These are phyloP conservation scores for Leptographium wingfieldii DNA, from an alignment of 2,329 filamentous ascomycete species.

Conservation along the genomic window DNA sequence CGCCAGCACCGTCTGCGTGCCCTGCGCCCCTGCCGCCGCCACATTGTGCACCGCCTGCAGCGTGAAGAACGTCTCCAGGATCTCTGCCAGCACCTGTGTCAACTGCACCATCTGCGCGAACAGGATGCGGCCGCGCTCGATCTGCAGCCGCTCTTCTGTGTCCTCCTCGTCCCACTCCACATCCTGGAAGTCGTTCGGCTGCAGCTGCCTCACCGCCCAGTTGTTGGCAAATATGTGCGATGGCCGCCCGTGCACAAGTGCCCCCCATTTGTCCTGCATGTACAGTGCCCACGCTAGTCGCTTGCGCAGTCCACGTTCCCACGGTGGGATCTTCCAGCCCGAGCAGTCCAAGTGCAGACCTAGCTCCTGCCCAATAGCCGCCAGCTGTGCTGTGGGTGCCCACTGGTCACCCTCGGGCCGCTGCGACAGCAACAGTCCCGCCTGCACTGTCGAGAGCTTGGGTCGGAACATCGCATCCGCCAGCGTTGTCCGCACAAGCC, in stretches of 20 bases:
- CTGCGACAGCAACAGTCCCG: conserved; percentile 40
- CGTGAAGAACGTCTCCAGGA: conserved; percentile 73
- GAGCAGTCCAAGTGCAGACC: conserved; percentile 50
- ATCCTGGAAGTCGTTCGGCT: conserved; percentile 58
- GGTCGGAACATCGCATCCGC: conserved; percentile 35
- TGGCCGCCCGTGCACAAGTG: conserved; percentile 71
- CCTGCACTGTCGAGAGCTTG: conserved; percentile 43
- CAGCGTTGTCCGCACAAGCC: conserved; percentile 27
- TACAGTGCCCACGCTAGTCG: conserved; percentile 52
- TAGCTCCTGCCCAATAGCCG: conserved; percentile 45
- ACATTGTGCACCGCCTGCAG: conserved; percentile 62
- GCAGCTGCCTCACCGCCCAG: conserved; percentile 64
- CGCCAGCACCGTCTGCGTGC: conserved; percentile 59
- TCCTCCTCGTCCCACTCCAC: conserved; percentile 53
- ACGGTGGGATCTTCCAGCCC: conserved; percentile 47
- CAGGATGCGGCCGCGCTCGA: conserved; percentile 54
- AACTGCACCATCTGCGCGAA: conserved; percentile 67
- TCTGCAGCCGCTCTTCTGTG: conserved; percentile 48
- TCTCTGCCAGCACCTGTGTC: conserved; percentile 64
- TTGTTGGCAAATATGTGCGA: conserved; percentile 58
- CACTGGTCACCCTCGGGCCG: conserved; percentile 32
- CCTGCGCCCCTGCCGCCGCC: conserved; percentile 51
- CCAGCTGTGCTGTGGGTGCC: conserved; percentile 37
- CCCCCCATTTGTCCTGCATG: conserved; percentile 65
- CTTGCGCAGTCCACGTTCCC: conserved; percentile 50